Evolutionary conservation across 2,329 filamentous ascomycete species (phyloP).

Genomic region (Fusarium sp.): DNA sequence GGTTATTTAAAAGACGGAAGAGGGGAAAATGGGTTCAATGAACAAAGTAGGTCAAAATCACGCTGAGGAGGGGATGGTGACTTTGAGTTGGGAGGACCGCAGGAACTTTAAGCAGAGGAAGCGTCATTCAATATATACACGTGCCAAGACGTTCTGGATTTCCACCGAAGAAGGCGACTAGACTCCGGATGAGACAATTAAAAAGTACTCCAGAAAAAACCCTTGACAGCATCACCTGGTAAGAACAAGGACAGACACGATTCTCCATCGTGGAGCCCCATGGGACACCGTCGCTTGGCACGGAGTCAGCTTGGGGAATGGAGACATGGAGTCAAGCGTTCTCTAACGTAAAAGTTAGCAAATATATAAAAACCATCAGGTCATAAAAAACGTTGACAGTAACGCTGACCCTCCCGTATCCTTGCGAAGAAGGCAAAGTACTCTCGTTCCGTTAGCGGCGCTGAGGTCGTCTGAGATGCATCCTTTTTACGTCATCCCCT

Average conservation of each 20-base stretch:
- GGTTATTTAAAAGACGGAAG: not conserved
- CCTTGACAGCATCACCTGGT: not conserved
- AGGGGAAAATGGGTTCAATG: not conserved
- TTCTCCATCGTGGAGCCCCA: constrained; percentile 36
- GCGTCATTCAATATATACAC: constrained; percentile 26
- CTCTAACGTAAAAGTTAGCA: constrained; percentile 42
- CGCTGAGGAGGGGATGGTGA: not conserved
- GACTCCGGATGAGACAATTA: not conserved
- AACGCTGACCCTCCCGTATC: constrained; percentile 1
- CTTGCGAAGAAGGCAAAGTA: not conserved
- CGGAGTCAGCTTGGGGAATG: constrained; percentile 1
- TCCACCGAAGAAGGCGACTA: not conserved
- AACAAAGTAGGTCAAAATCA: not conserved
- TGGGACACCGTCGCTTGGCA: constrained; percentile 16
- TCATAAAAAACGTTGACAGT: constrained; percentile 23
- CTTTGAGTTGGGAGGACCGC: constrained; percentile 10
- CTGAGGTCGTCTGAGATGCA: constrained; percentile 7
- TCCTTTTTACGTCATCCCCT: constrained; percentile 32
- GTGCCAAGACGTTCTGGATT: constrained; percentile 21
- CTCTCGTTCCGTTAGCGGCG: not conserved
- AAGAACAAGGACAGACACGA: not conserved
- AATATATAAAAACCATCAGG: constrained; percentile 31
- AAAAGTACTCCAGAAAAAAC: not conserved
- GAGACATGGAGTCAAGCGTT: constrained; percentile 8
- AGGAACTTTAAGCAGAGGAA: constrained; percentile 3